Evolutionary conservation across 192 early-diverging fungal species (phyloP), one percentile per base, ranked within the genome.

Genomic region (Lunasporangiospora selenospora): DNA sequence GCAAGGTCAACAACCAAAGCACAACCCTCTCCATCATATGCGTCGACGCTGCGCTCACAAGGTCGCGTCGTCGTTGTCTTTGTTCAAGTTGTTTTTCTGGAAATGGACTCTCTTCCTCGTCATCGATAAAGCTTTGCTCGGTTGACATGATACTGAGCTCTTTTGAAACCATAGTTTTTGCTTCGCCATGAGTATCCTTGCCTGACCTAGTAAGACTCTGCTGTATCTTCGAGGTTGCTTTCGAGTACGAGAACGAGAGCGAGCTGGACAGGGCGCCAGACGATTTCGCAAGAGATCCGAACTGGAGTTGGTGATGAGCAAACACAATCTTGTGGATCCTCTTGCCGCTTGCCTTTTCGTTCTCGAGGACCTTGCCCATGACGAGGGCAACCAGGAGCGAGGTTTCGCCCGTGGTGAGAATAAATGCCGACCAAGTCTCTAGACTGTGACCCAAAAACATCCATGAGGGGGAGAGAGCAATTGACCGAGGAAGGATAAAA

Each of bases 311-410:
- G n/a, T 53, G 43, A 7, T 52, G 26, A 12, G 30, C 23, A 21
- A 67, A 36, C 24, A 67, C 56, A n/a, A 41, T 42, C 6, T 67
- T 54, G 29, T 53, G 59, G 15, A 59, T 49, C n/a, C n/a, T n/a
- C n/a, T n/a, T n/a, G 27, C 56, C 56, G 27, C 53, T 58, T 3
- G 56, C 36, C 24, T 53, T 59, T 26, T 59, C 56, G 24, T 46
- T 58, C 26, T 67, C 59, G 26, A 59, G 46, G 42, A 59, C 57
- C 19, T 67, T 57, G 30, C 65, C 65, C 56, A 67, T 59, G 51
- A 67, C 36, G 26, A 67, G 27, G 3, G 65, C 43, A 11, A 67
- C 56, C 6, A 67, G 10, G 24, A 67, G 31, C 0, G 65, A 59
- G 40, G 65, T 59, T 43, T 67, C 65, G 3, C 65, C 56, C 56